Conservation (phyloP, 75 land plant genomes). For the Cunninghamia lanceolata region DNA sequence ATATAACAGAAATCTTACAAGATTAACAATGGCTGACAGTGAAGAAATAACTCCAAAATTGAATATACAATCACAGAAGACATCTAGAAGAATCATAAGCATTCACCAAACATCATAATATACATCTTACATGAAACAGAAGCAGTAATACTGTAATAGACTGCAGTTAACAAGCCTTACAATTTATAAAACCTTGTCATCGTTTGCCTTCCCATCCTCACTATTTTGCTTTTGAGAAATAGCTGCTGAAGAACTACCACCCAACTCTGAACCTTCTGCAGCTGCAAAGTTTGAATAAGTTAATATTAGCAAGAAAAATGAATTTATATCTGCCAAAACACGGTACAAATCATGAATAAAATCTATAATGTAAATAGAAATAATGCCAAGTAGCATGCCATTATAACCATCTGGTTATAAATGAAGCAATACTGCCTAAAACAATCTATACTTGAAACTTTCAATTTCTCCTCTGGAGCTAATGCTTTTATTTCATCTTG, state of each 20-base stretch:
- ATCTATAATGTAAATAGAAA: neutral
- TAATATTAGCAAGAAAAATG: neutral
- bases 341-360: neutral
- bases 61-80: neutral
- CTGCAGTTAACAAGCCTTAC: neutral
- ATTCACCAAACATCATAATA: neutral
- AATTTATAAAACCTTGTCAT: neutral
- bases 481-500: conserved; percentile 33
- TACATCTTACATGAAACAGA: neutral
- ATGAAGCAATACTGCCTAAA: neutral
- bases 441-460: conserved; percentile 17
- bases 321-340: neutral
- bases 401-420: neutral
- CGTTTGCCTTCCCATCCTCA: neutral
- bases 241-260: conserved; percentile 15
- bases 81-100: neutral
- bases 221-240: neutral
- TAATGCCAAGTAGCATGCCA: neutral
- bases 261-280: conserved; percentile 35
- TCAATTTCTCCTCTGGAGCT: conserved; percentile 31
- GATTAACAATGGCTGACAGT: neutral
- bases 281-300: conserved; percentile 14
- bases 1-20: neutral
- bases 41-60: neutral
- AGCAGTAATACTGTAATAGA: neutral